Conservation (phyloP, 75 land plant species). For the Cryptomeria japonica region DNA sequence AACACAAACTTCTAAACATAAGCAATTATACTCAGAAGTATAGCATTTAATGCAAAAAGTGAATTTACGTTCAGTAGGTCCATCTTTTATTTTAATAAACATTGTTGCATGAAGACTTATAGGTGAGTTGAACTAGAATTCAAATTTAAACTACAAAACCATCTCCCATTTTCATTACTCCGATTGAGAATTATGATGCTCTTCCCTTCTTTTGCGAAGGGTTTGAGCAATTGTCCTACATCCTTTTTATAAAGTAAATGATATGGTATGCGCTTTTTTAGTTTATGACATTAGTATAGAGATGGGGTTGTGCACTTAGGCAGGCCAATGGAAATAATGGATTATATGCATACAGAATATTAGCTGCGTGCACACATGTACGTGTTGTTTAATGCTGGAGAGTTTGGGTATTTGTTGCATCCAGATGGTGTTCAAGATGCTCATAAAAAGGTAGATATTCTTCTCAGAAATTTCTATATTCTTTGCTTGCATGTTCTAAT, state of each 20-base stretch:
- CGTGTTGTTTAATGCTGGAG: not conserved
- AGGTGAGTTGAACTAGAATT: not conserved
- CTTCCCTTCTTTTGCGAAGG: not conserved
- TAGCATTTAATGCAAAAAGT: too few relatives aligned
- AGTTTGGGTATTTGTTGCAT: not conserved
- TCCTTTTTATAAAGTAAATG: not conserved
- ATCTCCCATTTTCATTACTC: not conserved
- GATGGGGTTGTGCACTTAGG: too few relatives aligned
- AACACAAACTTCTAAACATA: too few relatives aligned
- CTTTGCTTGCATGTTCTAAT: not conserved
- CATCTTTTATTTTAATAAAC: too few relatives aligned
- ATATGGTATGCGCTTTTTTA: too few relatives aligned
- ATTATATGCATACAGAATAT: not conserved
- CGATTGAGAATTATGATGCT: too few relatives aligned
- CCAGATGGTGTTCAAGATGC: not conserved
- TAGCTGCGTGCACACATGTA: not conserved
- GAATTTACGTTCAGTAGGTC: not conserved
- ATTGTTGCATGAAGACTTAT: too few relatives aligned
- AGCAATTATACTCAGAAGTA: too few relatives aligned
- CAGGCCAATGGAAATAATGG: not conserved
- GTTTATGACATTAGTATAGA: not conserved
- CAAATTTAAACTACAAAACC: not conserved
- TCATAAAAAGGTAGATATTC: not conserved
- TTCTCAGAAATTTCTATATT: not conserved
- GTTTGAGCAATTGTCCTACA: not conserved